Percentiles rank a stretch among this genome's conserved stretches.
These are phyloP conservation scores for Linnemannia exigua DNA, from an alignment of 192 early-diverging fungal species.

Conservation along the genomic window DNA sequence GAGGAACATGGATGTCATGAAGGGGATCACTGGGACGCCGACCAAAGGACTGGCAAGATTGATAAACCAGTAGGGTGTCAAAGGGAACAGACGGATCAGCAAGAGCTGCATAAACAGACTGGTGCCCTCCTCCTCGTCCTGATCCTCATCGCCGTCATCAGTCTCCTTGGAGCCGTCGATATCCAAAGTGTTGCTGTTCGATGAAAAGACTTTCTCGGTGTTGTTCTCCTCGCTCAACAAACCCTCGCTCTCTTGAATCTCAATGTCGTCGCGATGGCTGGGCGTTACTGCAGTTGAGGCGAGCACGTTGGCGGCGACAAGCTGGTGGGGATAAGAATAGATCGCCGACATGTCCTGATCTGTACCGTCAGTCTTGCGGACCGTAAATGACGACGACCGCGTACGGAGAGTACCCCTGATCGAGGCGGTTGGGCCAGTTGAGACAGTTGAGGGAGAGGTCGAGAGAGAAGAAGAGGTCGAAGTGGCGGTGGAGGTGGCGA, in stretches of 20 bases:
- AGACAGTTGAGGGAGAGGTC: neutral
- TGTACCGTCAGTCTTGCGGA: conserved; percentile 14
- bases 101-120: conserved; percentile 66
- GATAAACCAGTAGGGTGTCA: conserved; percentile 72
- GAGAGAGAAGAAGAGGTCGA: conserved; percentile 21
- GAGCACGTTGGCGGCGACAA: neutral
- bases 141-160: conserved; percentile 6
- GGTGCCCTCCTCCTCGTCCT: conserved; percentile 45
- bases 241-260: conserved; percentile 35
- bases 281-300: neutral
- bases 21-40: conserved; percentile 60
- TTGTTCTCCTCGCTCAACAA: conserved; percentile 19
- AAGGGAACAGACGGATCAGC: conserved; percentile 66
- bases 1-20: conserved; percentile 67
- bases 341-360: conserved; percentile 1
- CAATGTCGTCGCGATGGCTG: conserved; percentile 21
- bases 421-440: neutral
- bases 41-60: conserved; percentile 66
- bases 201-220: neutral
- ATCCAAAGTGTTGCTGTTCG: neutral
- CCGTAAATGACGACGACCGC: conserved; percentile 33
- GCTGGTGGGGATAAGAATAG: conserved; percentile 10
- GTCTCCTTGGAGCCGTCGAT: conserved; percentile 1
- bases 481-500: conserved; percentile 24
- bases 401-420: conserved; percentile 32